A percentile compares a stretch with the other conserved stretches of the same genome.
Conservation (phyloP, 73 alveolate genomes). For the Tetrahymena thermophila region DNA sequence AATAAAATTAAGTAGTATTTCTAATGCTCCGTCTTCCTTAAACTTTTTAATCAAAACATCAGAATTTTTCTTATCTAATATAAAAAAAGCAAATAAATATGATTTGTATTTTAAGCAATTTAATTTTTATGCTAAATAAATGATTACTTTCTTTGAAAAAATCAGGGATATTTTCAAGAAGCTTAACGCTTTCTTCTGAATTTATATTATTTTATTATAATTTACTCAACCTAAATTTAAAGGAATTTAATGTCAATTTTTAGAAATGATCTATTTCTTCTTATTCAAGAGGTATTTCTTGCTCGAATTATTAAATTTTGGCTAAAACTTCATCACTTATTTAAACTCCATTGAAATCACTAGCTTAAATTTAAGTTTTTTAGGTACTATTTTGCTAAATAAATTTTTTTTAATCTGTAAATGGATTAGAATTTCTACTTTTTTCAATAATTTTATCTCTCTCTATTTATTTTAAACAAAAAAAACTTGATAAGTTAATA, state of each 20-base stretch:
- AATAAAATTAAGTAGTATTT: neutral
- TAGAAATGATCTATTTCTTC: neutral
- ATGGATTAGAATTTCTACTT: neutral
- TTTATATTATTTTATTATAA: neutral
- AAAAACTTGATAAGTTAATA: too few relatives aligned
- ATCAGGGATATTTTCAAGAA: neutral
- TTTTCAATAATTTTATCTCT: neutral
- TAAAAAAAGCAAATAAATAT: neutral
- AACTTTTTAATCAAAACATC: neutral
- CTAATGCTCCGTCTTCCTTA: neutral
- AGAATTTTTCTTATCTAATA: neutral
- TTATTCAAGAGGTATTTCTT: neutral
- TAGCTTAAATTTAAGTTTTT: neutral
- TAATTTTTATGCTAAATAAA: neutral
- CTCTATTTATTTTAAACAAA: neutral
- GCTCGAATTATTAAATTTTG: neutral
- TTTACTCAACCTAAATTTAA: neutral
- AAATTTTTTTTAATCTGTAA: neutral
- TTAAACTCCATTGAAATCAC: neutral
- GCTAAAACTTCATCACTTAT: neutral
- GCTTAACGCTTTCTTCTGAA: neutral
- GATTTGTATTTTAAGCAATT: too few relatives aligned
- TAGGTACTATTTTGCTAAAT: neutral
- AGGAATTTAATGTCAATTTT: neutral
- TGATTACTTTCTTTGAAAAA: neutral